Evolutionary conservation across 1,284 basidiomycete species (phyloP).

Genomic region (Mycena sp.): DNA sequence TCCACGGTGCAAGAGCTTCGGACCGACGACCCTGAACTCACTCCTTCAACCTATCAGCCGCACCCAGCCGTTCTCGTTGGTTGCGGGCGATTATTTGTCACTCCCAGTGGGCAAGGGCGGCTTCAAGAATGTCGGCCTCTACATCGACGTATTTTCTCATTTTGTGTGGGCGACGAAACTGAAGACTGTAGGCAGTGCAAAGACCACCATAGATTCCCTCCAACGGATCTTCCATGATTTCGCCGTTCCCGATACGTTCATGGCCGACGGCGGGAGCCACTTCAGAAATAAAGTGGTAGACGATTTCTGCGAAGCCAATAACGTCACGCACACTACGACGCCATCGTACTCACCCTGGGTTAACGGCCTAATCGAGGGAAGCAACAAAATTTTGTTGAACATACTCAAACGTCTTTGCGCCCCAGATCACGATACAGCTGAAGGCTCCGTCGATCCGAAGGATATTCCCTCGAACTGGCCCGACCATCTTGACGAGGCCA

Average conservation of each 20-base stretch:
- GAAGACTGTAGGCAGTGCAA: slow-evolving; percentile 14
- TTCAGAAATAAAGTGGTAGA: slow-evolving; percentile 47
- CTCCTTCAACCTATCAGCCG: no score
- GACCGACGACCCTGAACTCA: no score
- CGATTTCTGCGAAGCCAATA: slow-evolving; percentile 36
- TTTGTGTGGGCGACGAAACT: slow-evolving; percentile 14
- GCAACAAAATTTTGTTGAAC: no score
- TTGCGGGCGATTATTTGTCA: slow-evolving; percentile 46
- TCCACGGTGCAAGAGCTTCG: no score
- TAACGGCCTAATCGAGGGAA: no score
- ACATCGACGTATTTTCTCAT: slow-evolving; percentile 18
- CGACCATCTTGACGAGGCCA: slow-evolving; percentile 40
- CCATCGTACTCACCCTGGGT: no score
- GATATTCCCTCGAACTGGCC: slow-evolving; percentile 41
- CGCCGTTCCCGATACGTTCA: no score
- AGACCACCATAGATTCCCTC: slow-evolving; percentile 36
- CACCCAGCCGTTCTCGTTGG: slow-evolving; percentile 45
- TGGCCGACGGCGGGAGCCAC: slow-evolving; percentile 49
- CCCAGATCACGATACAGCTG: slow-evolving; percentile 39
- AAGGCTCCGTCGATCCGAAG: slow-evolving; percentile 25
- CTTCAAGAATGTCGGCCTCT: slow-evolving; percentile 25
- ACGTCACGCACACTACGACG: slow-evolving; percentile 34
- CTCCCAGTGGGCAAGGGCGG: slow-evolving; percentile 45
- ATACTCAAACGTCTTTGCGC: no score
- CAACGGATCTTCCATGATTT: slow-evolving; percentile 35